Evolutionary conservation across 2,329 filamentous ascomycete species (phyloP).

Genomic region (Conoideocrella luteorostrata): DNA sequence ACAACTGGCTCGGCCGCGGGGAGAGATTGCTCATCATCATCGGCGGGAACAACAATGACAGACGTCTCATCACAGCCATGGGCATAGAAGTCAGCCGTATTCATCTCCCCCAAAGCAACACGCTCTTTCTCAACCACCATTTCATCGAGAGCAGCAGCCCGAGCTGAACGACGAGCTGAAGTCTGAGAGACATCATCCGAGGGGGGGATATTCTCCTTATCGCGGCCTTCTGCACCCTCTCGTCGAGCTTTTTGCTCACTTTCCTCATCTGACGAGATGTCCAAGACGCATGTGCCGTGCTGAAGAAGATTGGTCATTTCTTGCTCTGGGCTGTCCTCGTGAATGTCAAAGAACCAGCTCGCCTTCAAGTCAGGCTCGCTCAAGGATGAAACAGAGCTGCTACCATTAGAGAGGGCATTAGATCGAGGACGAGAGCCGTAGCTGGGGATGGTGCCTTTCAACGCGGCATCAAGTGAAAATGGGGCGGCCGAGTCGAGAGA

Average conservation of each 20-base stretch:
- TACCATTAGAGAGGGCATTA: slow-evolving; percentile 24
- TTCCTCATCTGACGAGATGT: slow-evolving; percentile 87
- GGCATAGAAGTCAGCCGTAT: slow-evolving; percentile 60
- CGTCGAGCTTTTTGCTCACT: slow-evolving; percentile 46
- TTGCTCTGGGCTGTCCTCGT: slow-evolving; percentile 86
- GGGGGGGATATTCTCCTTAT: slow-evolving; percentile 93
- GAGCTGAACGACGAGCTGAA: slow-evolving; percentile 24
- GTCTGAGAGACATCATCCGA: slow-evolving; percentile 57
- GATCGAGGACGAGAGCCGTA: slow-evolving; percentile 42
- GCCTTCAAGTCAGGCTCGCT: slow-evolving; percentile 47
- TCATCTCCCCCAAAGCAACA: slow-evolving; percentile 60
- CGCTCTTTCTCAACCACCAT: slow-evolving; percentile 60
- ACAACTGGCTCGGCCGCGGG: slow-evolving; percentile 3
- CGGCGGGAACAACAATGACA: slow-evolving; percentile 55
- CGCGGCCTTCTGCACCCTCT: slow-evolving; percentile 54
- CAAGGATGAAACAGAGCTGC: slow-evolving; percentile 21
- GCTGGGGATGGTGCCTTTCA: slow-evolving; percentile 66
- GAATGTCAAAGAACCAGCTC: slow-evolving; percentile 87
- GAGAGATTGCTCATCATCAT: slow-evolving; percentile 44
- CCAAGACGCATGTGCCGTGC: slow-evolving; percentile 78
- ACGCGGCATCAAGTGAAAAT: slow-evolving; percentile 79
- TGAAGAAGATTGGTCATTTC: slow-evolving; percentile 90
- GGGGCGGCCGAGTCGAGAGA: slow-evolving; percentile 50
- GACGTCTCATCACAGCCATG: slow-evolving; percentile 58
- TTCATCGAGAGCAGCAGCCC: slow-evolving; percentile 33